A percentile compares a stretch with the other conserved stretches of the same genome.
These are phyloP conservation scores for Fusarium siculi DNA, from an alignment of 2,329 filamentous ascomycete genomes.

Conservation along the genomic window DNA sequence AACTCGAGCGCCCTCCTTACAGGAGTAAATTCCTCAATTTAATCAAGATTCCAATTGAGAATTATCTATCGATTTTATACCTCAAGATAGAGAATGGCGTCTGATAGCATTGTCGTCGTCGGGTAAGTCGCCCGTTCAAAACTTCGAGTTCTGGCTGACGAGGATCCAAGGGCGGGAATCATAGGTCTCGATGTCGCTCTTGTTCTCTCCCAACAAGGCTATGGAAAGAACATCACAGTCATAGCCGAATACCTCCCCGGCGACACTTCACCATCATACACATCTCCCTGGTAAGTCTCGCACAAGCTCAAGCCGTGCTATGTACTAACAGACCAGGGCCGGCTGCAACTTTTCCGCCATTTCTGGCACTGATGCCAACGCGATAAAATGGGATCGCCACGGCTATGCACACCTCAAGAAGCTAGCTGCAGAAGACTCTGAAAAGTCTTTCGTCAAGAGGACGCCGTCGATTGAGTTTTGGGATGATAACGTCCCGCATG, in stretches of 20 bases:
- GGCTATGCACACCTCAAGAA: neutral
- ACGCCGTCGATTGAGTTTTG: neutral
- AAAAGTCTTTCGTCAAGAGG: neutral
- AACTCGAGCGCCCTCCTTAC: neutral
- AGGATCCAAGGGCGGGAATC: neutral
- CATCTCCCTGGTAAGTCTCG: neutral
- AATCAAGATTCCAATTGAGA: fast-evolving
- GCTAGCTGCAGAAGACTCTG: neutral
- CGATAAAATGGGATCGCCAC: conserved; percentile 2
- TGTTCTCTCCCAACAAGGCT: neutral
- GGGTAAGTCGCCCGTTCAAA: neutral
- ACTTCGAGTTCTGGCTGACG: neutral
- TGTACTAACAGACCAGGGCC: neutral
- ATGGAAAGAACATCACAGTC: neutral
- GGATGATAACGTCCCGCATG: conserved; percentile 4
- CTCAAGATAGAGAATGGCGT: neutral
- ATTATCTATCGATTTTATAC: fast-evolving
- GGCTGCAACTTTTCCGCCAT: conserved; percentile 11
- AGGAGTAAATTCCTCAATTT: neutral
- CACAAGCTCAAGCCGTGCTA: no score
- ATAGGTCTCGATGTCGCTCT: conserved; percentile 1
- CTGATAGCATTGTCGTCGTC: neutral
- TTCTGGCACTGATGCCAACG: conserved; percentile 3
- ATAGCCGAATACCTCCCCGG: neutral
- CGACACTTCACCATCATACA: neutral